Evolutionary conservation across 2,329 filamentous ascomycete genomes (phyloP), one percentile per base, ranked within the genome.

Genomic region (Ophiosphaerella narmari): DNA sequence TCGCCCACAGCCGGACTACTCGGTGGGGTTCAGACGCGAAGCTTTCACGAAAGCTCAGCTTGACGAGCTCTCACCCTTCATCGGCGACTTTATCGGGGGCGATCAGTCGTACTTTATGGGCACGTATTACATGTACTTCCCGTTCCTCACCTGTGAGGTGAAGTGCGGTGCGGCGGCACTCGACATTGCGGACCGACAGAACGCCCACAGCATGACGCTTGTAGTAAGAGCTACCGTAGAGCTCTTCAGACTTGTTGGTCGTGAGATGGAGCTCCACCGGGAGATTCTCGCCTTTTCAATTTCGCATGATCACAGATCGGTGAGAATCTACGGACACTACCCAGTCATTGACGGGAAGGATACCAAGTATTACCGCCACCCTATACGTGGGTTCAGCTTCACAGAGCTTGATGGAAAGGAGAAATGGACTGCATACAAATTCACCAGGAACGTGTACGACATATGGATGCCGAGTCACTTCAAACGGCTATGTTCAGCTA

Each of bases 71-170:
- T 7, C 26, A 13, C 58, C 55, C 14, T 57, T 60, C 32, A 43
- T 65, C 40, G 56, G 62, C 31, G 58, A 76, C 23, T 34, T 50
- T 8, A 21, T 52, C 7, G 16, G 33, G 29, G 39, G 35, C 32
- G 67, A 75, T 46, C 59, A 60, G 43, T 80, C 73, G 16, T 73
- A 63, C 53, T 78, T 80, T 45, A 76, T 78, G 68, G 74, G 59
- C 7, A 81, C 75, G 9, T 76, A 71, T 45, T 64, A 74, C 5
- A 79, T 81, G 68, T 78, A 75, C 65, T 80, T 82, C 54, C 77
- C 77, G 2, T 82, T 81, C 54, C 65, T 82, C 18, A 0, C 74
- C 75, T 78, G 73, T 59, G 76, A 82, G 59, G 77, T 80, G 1
- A 80, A 80, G 60, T 78, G 73, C 51, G 71, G 76, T 37, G 60